These are phyloP conservation scores for Spinacia oleracea DNA, from an alignment of 179 eudicot species.

Conservation along the genomic window DNA sequence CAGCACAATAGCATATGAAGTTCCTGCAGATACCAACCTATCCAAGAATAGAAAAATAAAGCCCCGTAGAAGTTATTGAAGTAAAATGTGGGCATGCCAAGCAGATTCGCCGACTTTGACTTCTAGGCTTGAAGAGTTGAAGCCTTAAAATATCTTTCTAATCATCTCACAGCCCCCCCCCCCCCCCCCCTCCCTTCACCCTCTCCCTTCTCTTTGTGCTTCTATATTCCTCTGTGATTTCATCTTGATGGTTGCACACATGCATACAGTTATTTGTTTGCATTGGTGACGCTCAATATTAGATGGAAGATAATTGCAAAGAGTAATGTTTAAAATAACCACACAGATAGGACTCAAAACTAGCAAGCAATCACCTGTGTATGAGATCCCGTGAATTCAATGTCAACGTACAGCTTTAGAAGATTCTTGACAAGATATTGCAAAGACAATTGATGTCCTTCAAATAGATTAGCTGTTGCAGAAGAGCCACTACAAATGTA, in stretches of 20 bases:
- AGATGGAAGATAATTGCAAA: neutral
- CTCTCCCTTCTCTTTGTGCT: neutral
- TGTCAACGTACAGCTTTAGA: slow-evolving; percentile 93
- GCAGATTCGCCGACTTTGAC: too few species aligned
- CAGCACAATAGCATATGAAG: neutral
- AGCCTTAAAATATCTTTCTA: neutral
- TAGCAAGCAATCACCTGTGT: slow-evolving; percentile 63
- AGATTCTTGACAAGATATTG: slow-evolving; percentile 89
- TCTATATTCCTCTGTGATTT: neutral
- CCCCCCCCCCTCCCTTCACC: neutral
- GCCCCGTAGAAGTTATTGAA: too few species aligned
- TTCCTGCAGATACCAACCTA: neutral
- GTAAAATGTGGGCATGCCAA: too few species aligned
- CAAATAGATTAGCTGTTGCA: slow-evolving; percentile 73
- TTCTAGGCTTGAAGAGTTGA: too few species aligned
- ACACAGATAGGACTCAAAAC: neutral
- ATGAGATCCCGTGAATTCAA: slow-evolving; percentile 97
- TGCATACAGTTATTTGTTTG: neutral
- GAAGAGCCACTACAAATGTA: slow-evolving; percentile 68
- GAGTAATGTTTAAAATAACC: neutral
- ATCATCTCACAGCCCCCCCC: neutral
- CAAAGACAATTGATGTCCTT: slow-evolving; percentile 84
- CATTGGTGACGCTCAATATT: neutral
- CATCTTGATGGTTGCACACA: neutral
- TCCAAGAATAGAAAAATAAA: neutral